A percentile compares a stretch with the other conserved stretches of the same genome.
Evolutionary conservation across 2,329 filamentous ascomycete species (phyloP).

Genomic region (Sporothrix humicola): DNA sequence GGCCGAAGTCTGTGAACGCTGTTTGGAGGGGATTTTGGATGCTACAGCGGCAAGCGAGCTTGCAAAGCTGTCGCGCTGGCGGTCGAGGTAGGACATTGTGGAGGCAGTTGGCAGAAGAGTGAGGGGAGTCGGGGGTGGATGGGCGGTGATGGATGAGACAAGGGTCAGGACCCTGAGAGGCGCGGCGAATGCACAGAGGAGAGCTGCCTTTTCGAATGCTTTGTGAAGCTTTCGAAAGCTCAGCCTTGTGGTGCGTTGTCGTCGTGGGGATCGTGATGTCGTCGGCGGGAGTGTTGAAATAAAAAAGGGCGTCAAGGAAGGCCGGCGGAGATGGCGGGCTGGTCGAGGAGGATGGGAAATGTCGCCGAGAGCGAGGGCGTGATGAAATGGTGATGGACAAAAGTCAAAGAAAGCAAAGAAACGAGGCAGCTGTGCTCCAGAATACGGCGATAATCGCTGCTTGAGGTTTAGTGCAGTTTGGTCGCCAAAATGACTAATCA

Average conservation of each 20-base stretch:
- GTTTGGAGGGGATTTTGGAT: conserved; percentile 61
- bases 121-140: background rate
- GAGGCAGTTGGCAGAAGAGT: background rate
- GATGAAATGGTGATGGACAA: background rate
- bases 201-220: no score
- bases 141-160: background rate
- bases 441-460: background rate
- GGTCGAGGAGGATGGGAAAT: background rate
- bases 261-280: no score
- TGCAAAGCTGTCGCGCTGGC: conserved; percentile 67
- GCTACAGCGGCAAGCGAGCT: conserved; percentile 68
- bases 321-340: background rate
- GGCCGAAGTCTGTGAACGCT: conserved; percentile 53
- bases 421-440: background rate
- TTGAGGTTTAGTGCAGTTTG: background rate
- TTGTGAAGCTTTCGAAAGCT: no score
- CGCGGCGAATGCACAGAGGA: background rate
- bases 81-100: conserved; percentile 63
- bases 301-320: background rate
- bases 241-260: no score
- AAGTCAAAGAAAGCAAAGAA: conserved; percentile 6
- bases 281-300: no score
- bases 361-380: background rate
- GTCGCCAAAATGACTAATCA: background rate
- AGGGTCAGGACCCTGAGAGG: background rate